Base-by-base conservation (phyloP, 2,329 filamentous ascomycete genomes). In the Xylariomycetidae sp. region DNA sequence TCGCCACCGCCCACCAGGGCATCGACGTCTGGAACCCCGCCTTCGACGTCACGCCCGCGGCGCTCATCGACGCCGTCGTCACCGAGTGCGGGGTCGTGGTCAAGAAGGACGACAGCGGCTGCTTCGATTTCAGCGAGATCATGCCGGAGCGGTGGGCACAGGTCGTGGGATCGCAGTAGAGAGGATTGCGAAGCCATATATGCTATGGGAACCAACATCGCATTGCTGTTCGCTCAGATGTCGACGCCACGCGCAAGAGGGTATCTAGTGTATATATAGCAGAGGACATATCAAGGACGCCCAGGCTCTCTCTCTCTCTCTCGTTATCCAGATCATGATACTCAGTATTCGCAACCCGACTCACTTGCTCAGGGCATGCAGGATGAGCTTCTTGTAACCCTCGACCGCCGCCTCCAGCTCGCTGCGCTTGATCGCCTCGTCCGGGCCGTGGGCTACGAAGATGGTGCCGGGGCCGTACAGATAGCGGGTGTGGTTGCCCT, bases 1-100 rank as follows among this genome's bases (percentile, higher is more conserved):
- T 96, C 19, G 86, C 84, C 25, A 90, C 86, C 32, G 90, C 90
- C 0, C 73, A 81, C 43, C 74, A 79, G 53, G 77, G 78, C 2
- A 88, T 96, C 42, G 68, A 74, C 25, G 88, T 96, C 7, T 98
- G 92, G 89, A 98, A 98, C 57, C 92, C 92, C 19, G 85, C 88
- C 0, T 98, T 98, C 56, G 92, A 98, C 54, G 85, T 98, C 20
- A 98, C 92, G 8, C 90, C 92, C 0, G 78, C 84, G 23, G 76
- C 78, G 42, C 65, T 95, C 33, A 95, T 98, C 44, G 92, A 98
- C 59, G 88, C 85, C 2, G 83, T 98, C 37, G 85, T 96, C 43
- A 98, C 92, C 0, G 92, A 98, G 63, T 79, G 83, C 49, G 90
- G 90, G 1, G 85, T 88, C 6, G 79, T 93, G 3, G 81, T 87